phyloP scores from a whole-genome alignment of 257 asterid genomes.

The Capsicum rhomboideum region DNA sequence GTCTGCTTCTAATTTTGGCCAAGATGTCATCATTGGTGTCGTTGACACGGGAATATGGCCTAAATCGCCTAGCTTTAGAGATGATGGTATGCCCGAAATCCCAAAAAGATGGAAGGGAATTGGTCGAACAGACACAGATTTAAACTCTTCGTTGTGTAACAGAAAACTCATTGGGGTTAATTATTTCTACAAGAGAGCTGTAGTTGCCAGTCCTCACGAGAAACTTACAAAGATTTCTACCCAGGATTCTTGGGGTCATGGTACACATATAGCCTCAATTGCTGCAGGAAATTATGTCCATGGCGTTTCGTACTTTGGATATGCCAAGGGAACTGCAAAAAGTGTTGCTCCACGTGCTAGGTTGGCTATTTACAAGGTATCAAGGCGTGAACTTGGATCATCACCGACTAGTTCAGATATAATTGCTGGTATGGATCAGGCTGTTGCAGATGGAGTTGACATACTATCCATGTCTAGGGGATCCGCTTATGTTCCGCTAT shows the following conservation, averaged over 20 bases:
- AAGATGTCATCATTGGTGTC: conserved; percentile 1
- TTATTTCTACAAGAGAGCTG: not conserved
- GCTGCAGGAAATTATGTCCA: conserved; percentile 6
- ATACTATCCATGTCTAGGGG: not conserved
- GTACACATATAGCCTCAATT: conserved; percentile 2
- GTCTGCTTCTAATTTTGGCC: not conserved
- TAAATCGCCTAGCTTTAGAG: not conserved
- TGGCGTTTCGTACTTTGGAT: conserved; percentile 7
- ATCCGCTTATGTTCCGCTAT: not conserved
- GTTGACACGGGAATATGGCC: conserved; percentile 2
- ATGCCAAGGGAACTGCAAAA: conserved; percentile 14
- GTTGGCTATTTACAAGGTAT: conserved; percentile 8
- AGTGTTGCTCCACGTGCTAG: conserved; percentile 14
- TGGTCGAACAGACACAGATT: not conserved
- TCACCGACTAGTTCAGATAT: conserved; percentile 5
- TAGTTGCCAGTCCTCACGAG: not conserved
- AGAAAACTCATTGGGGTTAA: conserved; percentile 1
- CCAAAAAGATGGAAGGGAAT: conserved; percentile 1
- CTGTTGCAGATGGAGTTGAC: conserved; percentile 10
- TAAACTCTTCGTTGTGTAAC: not conserved
- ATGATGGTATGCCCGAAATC: not conserved
- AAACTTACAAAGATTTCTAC: conserved; percentile 12
- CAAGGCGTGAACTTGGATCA: not conserved
- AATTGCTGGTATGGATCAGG: conserved; percentile 16
- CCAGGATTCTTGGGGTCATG: conserved; percentile 7